Percentiles rank a stretch among this genome's conserved stretches.
These are phyloP conservation scores for Rhizopus delemar DNA, from an alignment of 371 early-diverging fungal genomes.

Conservation along the genomic window DNA sequence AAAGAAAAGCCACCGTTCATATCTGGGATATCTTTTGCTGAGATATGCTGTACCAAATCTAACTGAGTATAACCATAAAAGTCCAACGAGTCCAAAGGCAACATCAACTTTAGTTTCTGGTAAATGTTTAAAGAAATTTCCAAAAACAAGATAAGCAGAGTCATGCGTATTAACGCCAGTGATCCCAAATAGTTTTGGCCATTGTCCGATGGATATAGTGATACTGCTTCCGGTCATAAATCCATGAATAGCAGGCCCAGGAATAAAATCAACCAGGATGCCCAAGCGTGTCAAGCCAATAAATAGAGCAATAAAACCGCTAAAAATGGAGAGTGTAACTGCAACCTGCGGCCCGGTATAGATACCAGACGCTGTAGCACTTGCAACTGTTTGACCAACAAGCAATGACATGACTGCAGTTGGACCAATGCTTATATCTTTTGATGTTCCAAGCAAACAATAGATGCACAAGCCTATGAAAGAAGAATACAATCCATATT, in stretches of 20 bases:
- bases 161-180: constrained; percentile 56
- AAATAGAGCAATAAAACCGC: constrained; percentile 59
- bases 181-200: constrained; percentile 75
- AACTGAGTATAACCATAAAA: constrained; percentile 46
- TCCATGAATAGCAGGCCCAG: constrained; percentile 71
- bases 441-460: constrained; percentile 80
- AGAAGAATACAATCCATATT: constrained; percentile 79
- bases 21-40: constrained; percentile 33
- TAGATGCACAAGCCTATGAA: constrained; percentile 48
- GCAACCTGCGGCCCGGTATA: constrained; percentile 50
- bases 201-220: constrained; percentile 73
- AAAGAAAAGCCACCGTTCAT: constrained; percentile 41
- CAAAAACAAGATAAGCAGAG: constrained; percentile 53
- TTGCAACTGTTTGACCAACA: constrained; percentile 66
- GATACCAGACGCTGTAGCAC: constrained; percentile 39
- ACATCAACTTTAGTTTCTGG: constrained; percentile 46
- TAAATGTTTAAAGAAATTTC: constrained; percentile 46
- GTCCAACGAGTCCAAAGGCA: constrained; percentile 46
- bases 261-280: constrained; percentile 84
- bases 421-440: constrained; percentile 86
- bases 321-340: constrained; percentile 55
- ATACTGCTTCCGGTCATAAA: constrained; percentile 76
- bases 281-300: constrained; percentile 80
- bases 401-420: constrained; percentile 84
- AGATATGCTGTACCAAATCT: constrained; percentile 29